phyloP scores from a whole-genome alignment of 176 grass and related monocot genomes.

The Hsuehochloa calcarea region DNA sequence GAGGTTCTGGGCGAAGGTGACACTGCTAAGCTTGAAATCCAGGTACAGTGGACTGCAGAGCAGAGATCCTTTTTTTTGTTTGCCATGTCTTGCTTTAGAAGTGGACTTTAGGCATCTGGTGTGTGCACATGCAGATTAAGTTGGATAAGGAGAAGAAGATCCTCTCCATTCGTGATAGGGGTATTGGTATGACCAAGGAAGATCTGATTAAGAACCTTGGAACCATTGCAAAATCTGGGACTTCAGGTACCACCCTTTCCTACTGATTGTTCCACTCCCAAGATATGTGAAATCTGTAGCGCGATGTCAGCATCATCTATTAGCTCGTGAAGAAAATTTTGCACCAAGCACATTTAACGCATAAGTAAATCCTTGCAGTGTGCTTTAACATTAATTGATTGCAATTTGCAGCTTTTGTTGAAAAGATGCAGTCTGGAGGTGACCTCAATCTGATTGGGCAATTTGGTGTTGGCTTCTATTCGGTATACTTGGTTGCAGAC shows the following conservation, averaged over 20 bases:
- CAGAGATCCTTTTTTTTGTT: not conserved
- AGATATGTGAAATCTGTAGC: not conserved
- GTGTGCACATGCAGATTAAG: constrained; percentile 71
- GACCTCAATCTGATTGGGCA: constrained; percentile 96
- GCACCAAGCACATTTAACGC: not conserved
- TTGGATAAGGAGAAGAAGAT: constrained; percentile 94
- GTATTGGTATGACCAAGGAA: constrained; percentile 98
- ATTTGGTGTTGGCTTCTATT: constrained; percentile 98
- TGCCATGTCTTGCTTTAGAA: not conserved
- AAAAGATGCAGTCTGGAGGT: constrained; percentile 90
- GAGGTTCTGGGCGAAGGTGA: constrained; percentile 84
- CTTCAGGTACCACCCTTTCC: constrained; percentile 51
- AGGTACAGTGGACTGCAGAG: constrained; percentile 38
- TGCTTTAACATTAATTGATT: constrained; percentile 5
- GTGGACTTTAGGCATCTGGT: not conserved
- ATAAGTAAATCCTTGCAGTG: not conserved
- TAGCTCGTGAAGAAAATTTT: not conserved
- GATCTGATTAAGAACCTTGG: constrained; percentile 96
- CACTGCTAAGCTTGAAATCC: constrained; percentile 93
- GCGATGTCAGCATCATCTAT: not conserved
- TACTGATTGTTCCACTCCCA: not conserved
- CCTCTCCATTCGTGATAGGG: constrained; percentile 84
- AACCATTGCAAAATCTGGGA: constrained; percentile 95
- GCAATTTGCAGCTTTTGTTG: constrained; percentile 73
- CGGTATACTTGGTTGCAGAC: constrained; percentile 93